Percentiles rank a stretch among this genome's conserved stretches.
phyloP scores from a whole-genome alignment of 352 stramenopile species.

The Phytophthora quininea region DNA sequence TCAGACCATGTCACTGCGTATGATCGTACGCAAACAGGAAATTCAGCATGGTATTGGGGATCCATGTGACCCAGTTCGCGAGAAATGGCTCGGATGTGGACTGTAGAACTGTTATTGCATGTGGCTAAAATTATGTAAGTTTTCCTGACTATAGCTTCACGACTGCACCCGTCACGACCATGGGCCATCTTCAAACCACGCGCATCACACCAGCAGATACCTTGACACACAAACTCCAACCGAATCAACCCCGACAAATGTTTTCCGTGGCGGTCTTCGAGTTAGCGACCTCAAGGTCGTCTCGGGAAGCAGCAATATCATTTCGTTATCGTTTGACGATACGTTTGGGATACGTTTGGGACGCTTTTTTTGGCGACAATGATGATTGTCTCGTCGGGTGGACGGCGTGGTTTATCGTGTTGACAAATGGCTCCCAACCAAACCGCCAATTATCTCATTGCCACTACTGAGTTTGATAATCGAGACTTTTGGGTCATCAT shows the following conservation, averaged over 20 bases:
- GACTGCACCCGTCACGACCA: too few species aligned
- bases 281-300: too few species aligned
- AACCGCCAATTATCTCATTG: constrained; percentile 54
- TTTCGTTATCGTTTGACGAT: constrained; percentile 20
- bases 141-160: neutral
- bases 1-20: neutral
- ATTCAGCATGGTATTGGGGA: constrained; percentile 11
- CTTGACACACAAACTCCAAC: too few species aligned
- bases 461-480: constrained; percentile 49
- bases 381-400: constrained; percentile 28
- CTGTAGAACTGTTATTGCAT: neutral
- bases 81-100: constrained; percentile 17
- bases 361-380: constrained; percentile 3
- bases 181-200: too few species aligned
- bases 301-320: neutral
- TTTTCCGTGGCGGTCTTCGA: too few species aligned
- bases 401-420: constrained; percentile 36
- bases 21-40: constrained; percentile 10
- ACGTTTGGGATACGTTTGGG: constrained; percentile 29
- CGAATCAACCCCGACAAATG: too few species aligned
- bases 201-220: too few species aligned
- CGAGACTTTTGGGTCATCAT: constrained; percentile 55
- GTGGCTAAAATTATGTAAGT: neutral
- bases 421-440: constrained; percentile 40
- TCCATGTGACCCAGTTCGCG: constrained; percentile 13